These are phyloP conservation scores for Lentinus polychrous DNA, from an alignment of 1,284 basidiomycete genomes.

Conservation along the genomic window DNA sequence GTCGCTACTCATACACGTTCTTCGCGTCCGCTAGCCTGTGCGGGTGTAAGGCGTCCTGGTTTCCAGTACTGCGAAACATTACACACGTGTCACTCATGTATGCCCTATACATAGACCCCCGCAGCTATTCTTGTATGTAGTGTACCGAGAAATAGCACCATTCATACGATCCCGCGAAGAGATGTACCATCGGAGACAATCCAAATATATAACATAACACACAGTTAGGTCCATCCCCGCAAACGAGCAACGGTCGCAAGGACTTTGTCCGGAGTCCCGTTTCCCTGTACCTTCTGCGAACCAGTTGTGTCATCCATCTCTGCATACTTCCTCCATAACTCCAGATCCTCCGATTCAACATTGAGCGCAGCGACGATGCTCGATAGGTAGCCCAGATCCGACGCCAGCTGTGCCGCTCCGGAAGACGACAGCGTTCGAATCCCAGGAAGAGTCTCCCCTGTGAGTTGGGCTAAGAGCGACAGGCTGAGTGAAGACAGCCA, in stretches of 20 bases:
- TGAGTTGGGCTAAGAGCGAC: constrained; percentile 69
- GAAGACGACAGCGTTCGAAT: constrained; percentile 53
- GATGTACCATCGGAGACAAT: too few species aligned
- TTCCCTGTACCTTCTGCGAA: constrained; percentile 30
- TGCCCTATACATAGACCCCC: too few species aligned
- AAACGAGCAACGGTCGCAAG: constrained; percentile 39
- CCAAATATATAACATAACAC: too few species aligned
- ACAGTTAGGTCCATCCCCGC: constrained; percentile 38
- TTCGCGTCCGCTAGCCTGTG: too few species aligned
- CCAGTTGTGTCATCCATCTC: constrained; percentile 56
- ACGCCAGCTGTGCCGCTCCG: constrained; percentile 81
- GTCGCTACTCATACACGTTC: not conserved
- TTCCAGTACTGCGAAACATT: too few species aligned
- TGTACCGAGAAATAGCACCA: too few species aligned
- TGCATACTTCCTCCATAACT: constrained; percentile 64
- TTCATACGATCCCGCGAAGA: too few species aligned
- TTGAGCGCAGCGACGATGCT: constrained; percentile 91
- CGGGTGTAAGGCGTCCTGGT: too few species aligned
- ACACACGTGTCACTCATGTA: too few species aligned
- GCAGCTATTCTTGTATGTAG: too few species aligned
- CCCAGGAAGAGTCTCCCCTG: constrained; percentile 52
- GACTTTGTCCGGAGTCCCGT: constrained; percentile 27
- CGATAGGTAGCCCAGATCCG: constrained; percentile 83
- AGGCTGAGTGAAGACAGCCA: constrained; percentile 90
- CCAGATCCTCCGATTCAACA: constrained; percentile 72